These are phyloP conservation scores for Colletotrichum australisinense DNA, from an alignment of 2,329 filamentous ascomycete species.

Conservation along the genomic window DNA sequence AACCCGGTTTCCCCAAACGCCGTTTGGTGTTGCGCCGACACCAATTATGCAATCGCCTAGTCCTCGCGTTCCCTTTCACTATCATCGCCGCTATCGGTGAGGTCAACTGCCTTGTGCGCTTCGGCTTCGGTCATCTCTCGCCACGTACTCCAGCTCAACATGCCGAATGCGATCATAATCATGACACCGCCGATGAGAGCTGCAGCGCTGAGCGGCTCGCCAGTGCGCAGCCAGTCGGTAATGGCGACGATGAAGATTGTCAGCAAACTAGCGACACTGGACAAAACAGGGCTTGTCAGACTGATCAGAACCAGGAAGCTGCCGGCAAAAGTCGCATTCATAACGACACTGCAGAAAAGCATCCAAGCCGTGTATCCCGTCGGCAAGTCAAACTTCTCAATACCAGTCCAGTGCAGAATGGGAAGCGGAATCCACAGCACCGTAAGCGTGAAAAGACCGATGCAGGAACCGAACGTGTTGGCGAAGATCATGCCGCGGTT, in stretches of 20 bases:
- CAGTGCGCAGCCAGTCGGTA: conserved; percentile 88
- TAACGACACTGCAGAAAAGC: conserved; percentile 81
- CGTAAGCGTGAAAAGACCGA: conserved; percentile 85
- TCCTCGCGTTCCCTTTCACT: conserved; percentile 53
- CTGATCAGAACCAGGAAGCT: conserved; percentile 94
- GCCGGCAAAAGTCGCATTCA: conserved; percentile 93
- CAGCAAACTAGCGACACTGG: conserved; percentile 89
- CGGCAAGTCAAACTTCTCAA: conserved; percentile 87
- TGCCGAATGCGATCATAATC: conserved; percentile 88
- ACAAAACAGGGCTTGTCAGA: conserved; percentile 91
- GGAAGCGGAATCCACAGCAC: conserved; percentile 95
- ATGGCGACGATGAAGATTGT: conserved; percentile 98
- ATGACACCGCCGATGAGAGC: conserved; percentile 85
- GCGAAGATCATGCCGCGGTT: conserved; percentile 96
- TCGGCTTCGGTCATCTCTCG: conserved; percentile 91
- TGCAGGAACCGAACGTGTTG: conserved; percentile 89
- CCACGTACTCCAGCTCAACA: conserved; percentile 92
- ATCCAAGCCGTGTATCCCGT: conserved; percentile 82
- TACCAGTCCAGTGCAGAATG: conserved; percentile 80
- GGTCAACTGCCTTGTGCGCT: conserved; percentile 64
- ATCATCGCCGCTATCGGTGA: conserved; percentile 58
- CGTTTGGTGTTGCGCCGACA: conserved; percentile 20
- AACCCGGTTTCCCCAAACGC: conserved; percentile 25
- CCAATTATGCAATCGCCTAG: conserved; percentile 25
- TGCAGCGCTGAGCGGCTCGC: conserved; percentile 78